A percentile compares a stretch with the other conserved stretches of the same genome.
Conservation (phyloP, 192 early-diverging fungal genomes). For the Backusella macrospora region DNA sequence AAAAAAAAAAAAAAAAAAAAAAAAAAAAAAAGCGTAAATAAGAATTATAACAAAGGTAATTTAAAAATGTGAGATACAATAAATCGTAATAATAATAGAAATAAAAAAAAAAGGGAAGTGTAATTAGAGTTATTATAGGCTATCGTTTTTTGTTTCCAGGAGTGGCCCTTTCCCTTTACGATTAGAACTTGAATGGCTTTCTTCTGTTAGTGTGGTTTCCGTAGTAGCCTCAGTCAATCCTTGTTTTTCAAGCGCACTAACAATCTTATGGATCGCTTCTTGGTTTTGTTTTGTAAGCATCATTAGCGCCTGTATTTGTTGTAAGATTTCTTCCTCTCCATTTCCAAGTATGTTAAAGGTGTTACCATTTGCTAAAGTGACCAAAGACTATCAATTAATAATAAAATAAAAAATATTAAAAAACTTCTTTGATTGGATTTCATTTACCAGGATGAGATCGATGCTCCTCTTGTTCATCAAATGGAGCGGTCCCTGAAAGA, state of each 20-base stretch:
- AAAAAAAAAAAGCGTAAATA: background rate
- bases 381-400: background rate
- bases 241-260: slow-evolving; percentile 23
- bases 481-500: background rate
- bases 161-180: slow-evolving; percentile 15
- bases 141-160: background rate
- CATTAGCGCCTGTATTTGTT: slow-evolving; percentile 30
- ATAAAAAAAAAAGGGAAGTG: background rate
- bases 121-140: background rate
- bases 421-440: background rate
- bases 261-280: slow-evolving; percentile 32
- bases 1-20: background rate
- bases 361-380: background rate
- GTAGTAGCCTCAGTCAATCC: background rate
- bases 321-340: slow-evolving; percentile 15
- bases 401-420: background rate
- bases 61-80: too few relatives aligned
- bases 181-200: background rate
- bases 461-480: slow-evolving; percentile 15
- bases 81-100: background rate
- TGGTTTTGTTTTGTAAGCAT: slow-evolving; percentile 35
- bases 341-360: slow-evolving; percentile 3
- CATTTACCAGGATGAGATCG: slow-evolving; percentile 7
- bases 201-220: background rate
- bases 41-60: background rate